Base-by-base conservation (phyloP, 1,139 yeast species). In the Saccharomyces hybrid region DNA sequence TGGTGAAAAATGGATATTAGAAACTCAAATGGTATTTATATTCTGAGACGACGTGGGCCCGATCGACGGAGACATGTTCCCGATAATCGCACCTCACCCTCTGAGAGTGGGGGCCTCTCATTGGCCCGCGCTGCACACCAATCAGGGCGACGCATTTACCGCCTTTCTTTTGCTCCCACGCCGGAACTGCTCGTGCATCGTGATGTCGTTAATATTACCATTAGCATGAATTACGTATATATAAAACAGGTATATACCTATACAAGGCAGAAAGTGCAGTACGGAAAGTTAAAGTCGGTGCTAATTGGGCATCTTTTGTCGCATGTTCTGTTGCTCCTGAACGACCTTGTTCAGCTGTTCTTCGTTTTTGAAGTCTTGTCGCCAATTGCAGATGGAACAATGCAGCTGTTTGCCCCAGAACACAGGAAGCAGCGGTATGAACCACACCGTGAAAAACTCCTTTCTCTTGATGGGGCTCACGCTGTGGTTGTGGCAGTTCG, bases 371-470 rank as follows among this genome's bases (percentile, higher is more conserved):
- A 76, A 73, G 52, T 71, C 74, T 60, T 77, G 80, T 34, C 73
- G 61, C 80, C 80, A 77, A 46, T 72, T 68, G 59, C 81, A 78
- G 9, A 75, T 74, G 12, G 71, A 65, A 55, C 81, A 78, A 28
- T 64, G 69, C 46, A 78, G 62, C 51, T 74, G 77, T 55, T 74
- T 75, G 2, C 79, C 79, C 77, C 78, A 77, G 55, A 69, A 70
- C 6, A 77, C 60, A 0, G 82, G 82, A 3, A 78, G 66, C 21
- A 78, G 50, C 1, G 82, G 82, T 4, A 78, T 64, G 54, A 72
- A 78, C 69, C 78, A 78, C 24, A 78, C 55, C 0, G 79, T 70
- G 58, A 78, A 70, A 58, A 78, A 78, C 61, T 77, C 77, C 49
- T 74, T 73, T 52, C 75, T 66, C 59, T 77, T 76, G 9, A 72